Base-by-base conservation (phyloP, 345 rosid genomes). In the Acer yangbiense region DNA sequence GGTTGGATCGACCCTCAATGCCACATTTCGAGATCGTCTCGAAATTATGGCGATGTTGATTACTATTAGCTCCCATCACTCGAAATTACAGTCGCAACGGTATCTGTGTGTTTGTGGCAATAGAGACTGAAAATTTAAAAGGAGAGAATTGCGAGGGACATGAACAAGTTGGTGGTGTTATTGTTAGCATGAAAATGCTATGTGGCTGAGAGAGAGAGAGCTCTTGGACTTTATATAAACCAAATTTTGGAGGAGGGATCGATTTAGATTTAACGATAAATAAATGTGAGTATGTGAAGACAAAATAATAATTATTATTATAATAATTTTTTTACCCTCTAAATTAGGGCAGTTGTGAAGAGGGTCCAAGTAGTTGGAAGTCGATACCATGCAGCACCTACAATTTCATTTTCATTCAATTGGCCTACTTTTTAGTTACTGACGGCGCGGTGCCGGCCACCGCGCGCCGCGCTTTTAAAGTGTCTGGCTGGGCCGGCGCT, bases 1-100 rank as follows among this genome's bases (percentile, higher is more conserved):
- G 98, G 77, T 85, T 81, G 12, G 96, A 88, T 65, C 98, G 78
- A 1, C 91, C 97, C 58, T 89, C 86, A 27, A 76, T 74, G 80
- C 81, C 79, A 14, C 93, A 94, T 18, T 83, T 85, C 6, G 88
- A 41, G 81, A 95, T 80, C 2, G 86, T 81, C 6, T 89, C 83
- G 74, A 95, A 95, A 54, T 71, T 35, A 35, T 0, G 86, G 70
- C 75, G 85, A 23, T 75, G 80, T 18, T 60, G 64, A n/a, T 60
- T n/a, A 18, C 0, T 60, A 7, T 18, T 20, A 74, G 88, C 86
- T 23, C 88, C 94, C 99, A 90, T 92, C 68, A 65, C 58, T 50
- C 66, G 16, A 41, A 25, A 12, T 23, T 27, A 43, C n/a, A 18
- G 48, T 16, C 2, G 3, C 18, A 9, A 35, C 12, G 4, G 43